Evolutionary conservation across 345 rosid genomes (phyloP).

Genomic region (Hibiscus syriacus): DNA sequence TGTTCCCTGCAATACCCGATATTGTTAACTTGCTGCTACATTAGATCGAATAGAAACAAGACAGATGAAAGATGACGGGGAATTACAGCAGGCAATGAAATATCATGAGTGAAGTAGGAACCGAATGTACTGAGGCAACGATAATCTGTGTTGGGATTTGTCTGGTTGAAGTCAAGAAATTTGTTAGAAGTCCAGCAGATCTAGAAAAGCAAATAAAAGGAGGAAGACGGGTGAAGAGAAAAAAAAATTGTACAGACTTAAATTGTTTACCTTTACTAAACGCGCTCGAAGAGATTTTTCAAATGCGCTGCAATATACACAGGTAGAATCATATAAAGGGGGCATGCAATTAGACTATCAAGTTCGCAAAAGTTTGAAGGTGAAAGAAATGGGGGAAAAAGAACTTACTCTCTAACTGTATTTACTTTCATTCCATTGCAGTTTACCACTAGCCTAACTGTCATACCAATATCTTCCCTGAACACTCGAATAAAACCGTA

Average conservation of each 20-base stretch:
- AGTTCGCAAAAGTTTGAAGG: conserved; percentile 8
- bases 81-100: conserved; percentile 64
- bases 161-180: conserved; percentile 31
- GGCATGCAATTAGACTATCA: neutral
- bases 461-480: conserved; percentile 41
- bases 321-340: conserved; percentile 7
- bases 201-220: neutral
- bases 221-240: neutral
- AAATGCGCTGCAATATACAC: conserved; percentile 58
- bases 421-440: conserved; percentile 83
- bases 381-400: neutral
- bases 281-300: conserved; percentile 82
- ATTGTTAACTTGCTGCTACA: conserved; percentile 11
- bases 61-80: neutral
- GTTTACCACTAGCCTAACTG: conserved; percentile 86
- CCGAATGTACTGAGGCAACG: conserved; percentile 63
- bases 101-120: conserved; percentile 66
- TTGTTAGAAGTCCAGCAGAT: conserved; percentile 12
- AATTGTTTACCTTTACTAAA: conserved; percentile 51
- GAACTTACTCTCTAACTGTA: conserved; percentile 68
- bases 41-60: neutral
- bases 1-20: conserved; percentile 63
- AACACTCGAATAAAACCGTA: neutral
- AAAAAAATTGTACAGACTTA: no score
- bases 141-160: conserved; percentile 78